Base-by-base conservation (phyloP, 805 yeast species). In the Yamadazyma nakazawae region DNA sequence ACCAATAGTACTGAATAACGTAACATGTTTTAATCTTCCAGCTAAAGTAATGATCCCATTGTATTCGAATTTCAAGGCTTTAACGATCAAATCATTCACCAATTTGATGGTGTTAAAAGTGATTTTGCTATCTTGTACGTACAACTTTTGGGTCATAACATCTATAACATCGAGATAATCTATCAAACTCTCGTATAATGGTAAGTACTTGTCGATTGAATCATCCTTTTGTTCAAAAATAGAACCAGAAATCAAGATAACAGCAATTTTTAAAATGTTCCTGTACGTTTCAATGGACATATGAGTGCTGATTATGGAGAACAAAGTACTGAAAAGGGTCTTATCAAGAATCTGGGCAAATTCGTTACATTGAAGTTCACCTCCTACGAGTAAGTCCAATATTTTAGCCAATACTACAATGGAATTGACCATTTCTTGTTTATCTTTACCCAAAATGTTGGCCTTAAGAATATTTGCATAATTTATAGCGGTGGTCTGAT, bases 331-430 rank as follows among this genome's bases (percentile, higher is more conserved):
- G 51, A 76, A 69, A 41, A 79, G 59, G 1, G 59, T 50, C 38
- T 66, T 69, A 54, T 75, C 79, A 52, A 76, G 65, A 11, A 70
- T 54, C 9, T 54, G 46, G 18, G 60, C 48, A 48, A 70, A 65
- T 6, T 61, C 66, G 25, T 69, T 63, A 16, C 66, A 61, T 17
- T 60, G 59, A 2, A 34, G 17, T 6, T 76, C 71, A 18, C 67
- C 62, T n/a, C 67, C 62, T 9, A 62, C 54, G 10, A 69, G 55
- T 43, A 68, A 68, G 37, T 79, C 82, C 37, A 80, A 60, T 24
- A 78, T 64, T 51, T 74, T 78, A 28, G 83, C 78, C 26, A 82
- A 61, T 3, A 80, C 80, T 1, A 76, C 75, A 9, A 81, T 74
- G 2, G 79, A 70, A 58, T 77, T 79, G 40, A 76, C 72, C 51